A percentile compares a stretch with the other conserved stretches of the same genome.
Conservation (phyloP, 106 monocot species). For the Triglochin maritima region DNA sequence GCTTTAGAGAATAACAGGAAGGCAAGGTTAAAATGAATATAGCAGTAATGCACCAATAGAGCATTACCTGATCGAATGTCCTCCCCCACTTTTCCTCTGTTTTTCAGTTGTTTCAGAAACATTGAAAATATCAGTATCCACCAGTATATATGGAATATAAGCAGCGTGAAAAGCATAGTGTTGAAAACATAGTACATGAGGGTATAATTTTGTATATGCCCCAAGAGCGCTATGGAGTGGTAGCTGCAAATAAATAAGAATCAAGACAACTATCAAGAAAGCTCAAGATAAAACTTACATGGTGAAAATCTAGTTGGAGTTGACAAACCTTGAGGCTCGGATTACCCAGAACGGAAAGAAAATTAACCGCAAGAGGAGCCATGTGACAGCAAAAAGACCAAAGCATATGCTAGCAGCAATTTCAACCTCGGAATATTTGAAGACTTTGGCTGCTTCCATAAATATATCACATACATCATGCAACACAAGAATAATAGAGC, state of each 20-base stretch:
- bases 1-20: no score
- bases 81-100: slow-evolving; percentile 81
- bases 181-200: slow-evolving; percentile 62
- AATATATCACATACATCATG: slow-evolving; percentile 92
- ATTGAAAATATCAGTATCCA: slow-evolving; percentile 79
- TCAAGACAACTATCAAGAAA: background rate
- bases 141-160: slow-evolving; percentile 88
- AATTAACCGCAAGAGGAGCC: slow-evolving; percentile 64
- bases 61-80: slow-evolving; percentile 85
- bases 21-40: no score
- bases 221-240: slow-evolving; percentile 5
- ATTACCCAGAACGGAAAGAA: slow-evolving; percentile 94
- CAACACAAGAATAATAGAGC: slow-evolving; percentile 63
- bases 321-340: slow-evolving; percentile 51
- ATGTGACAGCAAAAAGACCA: slow-evolving; percentile 73
- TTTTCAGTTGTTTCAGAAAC: slow-evolving; percentile 59
- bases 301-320: background rate
- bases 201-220: slow-evolving; percentile 5
- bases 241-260: slow-evolving; percentile 1
- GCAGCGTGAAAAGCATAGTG: slow-evolving; percentile 68
- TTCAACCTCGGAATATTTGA: slow-evolving; percentile 86
- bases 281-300: background rate
- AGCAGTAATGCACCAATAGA: background rate
- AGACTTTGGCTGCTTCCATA: slow-evolving; percentile 81
- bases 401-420: slow-evolving; percentile 67